Base-by-base conservation (phyloP, 176 grass and related monocot genomes). In the Cenchrus purpureus region DNA sequence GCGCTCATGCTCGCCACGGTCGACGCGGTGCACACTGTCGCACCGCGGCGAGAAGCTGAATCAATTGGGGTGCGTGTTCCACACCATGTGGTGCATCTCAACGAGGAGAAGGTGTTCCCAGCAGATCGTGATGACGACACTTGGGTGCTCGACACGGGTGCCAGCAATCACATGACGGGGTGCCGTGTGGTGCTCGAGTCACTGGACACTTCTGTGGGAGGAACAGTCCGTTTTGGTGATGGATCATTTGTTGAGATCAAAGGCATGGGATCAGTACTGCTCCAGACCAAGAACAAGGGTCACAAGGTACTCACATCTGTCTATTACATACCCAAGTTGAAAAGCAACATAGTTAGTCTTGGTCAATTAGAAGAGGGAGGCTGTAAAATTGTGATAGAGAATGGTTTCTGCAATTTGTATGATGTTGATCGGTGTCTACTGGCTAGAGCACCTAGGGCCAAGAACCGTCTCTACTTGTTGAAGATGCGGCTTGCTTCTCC, bases 61-160 rank as follows among this genome's bases (percentile, higher is more conserved):
- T 0, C 15, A 7, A 0, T 5, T 6, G 55, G 0, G 6, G 17
- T 12, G 7, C 4, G 14, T 7, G 17, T 12, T 5, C 6, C 5
- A 7, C 4, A 8, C 2, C 55, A 20, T 2, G 55, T 59, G 7
- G 19, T 59, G 17, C 19, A 59, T 6, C 57, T 59, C 19, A 59
- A 59, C 2, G 57, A 59, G 57, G 2, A n/a, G 19, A 3, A n/a
- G 57, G 57, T 59, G 57, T 1, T 59, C 19, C 19, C 57, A 3
- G 7, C 1, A 0, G 19, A 59, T n/a, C 19, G 16, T 2, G 57
- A 59, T 4, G 52, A 16, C 7, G 57, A n/a, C 7, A 1, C 2
- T 2, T 59, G 57, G 19, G 17, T n/a, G 1, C 57, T n/a, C 2
- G 19, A 59, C 57, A 59, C 7, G 7, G 57, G 57, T 6, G 57